Evolutionary conservation across 169 alveolate genomes (phyloP).

Genomic region (Eimeria acervulina): DNA sequence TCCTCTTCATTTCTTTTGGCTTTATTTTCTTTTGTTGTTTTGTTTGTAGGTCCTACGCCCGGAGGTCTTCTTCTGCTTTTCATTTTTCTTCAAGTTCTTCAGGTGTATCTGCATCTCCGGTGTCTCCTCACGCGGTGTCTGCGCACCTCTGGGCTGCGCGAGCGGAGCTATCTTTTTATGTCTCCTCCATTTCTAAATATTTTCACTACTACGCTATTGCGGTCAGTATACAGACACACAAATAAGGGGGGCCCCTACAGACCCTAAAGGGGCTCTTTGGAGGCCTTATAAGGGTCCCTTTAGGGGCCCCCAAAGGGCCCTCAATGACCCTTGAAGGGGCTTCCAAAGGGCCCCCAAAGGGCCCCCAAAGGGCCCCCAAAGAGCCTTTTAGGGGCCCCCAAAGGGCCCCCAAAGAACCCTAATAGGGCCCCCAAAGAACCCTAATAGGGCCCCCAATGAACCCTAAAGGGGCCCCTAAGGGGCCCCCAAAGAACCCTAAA

Average conservation of each 20-base stretch:
- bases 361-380: too few species aligned
- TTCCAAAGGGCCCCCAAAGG: too few species aligned
- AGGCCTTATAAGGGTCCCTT: neutral
- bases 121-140: neutral
- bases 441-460: too few species aligned
- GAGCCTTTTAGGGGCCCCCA: too few species aligned
- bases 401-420: neutral
- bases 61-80: neutral
- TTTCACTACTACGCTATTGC: constrained; percentile 13
- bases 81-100: neutral
- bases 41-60: neutral
- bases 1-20: too few species aligned
- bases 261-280: neutral
- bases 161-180: neutral
- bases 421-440: too few species aligned
- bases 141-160: constrained; percentile 23
- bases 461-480: too few species aligned
- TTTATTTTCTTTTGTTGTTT: neutral
- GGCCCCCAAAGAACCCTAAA: too few species aligned
- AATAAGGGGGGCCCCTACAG: neutral
- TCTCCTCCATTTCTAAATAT: neutral
- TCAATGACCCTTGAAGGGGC: too few species aligned
- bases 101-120: too few species aligned
- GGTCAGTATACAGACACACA: neutral
- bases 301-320: constrained; percentile 8